Base-by-base conservation (phyloP, 495 filamentous ascomycete species). In the Aspergillus panamensis region DNA sequence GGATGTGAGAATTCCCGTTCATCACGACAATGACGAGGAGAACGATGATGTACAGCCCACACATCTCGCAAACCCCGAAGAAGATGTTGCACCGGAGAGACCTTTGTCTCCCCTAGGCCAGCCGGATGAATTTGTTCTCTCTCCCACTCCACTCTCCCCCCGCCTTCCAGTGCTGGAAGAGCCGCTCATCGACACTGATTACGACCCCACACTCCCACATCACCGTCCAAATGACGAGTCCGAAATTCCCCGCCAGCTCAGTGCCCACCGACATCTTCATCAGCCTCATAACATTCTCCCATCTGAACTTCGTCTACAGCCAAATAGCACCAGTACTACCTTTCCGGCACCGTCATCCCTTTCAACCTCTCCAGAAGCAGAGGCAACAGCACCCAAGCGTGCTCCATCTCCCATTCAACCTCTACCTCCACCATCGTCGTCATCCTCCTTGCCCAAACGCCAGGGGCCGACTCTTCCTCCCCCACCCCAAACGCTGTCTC, bases 161-260 rank as follows among this genome's bases (percentile, higher is more conserved):
- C 45, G 48, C 10, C 52, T 54, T 25, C 66, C 50, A 40, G 63
- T 44, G 51, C 63, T 49, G n/a, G 66, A 66, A 54, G 71, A 63
- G 50, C 21, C 48, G 14, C 14, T 40, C 33, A 30, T 45, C 0
- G 51, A 55, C 0, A 20, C 21, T 13, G 68, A 77, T 47, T 77
- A 78, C 37, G 87, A 90, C 62, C 88, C 86, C 10, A 90, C 87
- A 13, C 77, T 90, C 53, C 88, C 87, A 9, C 88, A 90, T 62
- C 83, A 87, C 67, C 79, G 86, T 37, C 86, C 84, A 6, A 81
- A 84, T 45, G 67, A 68, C 13, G 65, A 65, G 17, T 47, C 53
- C 14, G 44, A 35, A 37, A 32, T 59, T 30, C 39, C 16, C 35
- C 59, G 59, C 43, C 12, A n/a, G 50, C 32, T 29, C 40, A 1